phyloP scores from a whole-genome alignment of 176 grass and related monocot species.

The Ensete ventricosum region DNA sequence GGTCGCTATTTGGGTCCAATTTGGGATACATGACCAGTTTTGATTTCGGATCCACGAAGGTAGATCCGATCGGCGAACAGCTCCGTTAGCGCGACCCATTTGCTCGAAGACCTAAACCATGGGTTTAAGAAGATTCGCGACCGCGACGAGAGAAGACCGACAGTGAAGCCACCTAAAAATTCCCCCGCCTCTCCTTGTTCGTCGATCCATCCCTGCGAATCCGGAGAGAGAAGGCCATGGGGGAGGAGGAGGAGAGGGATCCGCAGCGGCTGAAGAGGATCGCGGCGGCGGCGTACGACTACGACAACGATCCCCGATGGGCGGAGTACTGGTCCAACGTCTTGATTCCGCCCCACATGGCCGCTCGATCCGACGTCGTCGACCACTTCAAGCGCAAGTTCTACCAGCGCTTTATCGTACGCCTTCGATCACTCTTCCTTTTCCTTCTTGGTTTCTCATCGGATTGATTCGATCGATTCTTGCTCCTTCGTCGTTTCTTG shows the following conservation, averaged over 20 bases:
- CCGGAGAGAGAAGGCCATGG: slow-evolving; percentile 24
- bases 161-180: neutral
- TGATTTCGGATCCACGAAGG: too few species aligned
- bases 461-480: neutral
- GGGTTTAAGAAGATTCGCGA: neutral
- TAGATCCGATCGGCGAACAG: too few species aligned
- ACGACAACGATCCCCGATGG: slow-evolving; percentile 47
- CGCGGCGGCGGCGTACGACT: slow-evolving; percentile 55
- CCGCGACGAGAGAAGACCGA: neutral
- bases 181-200: neutral
- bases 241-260: slow-evolving; percentile 28
- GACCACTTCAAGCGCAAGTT: slow-evolving; percentile 72
- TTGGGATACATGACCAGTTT: too few species aligned
- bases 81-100: too few species aligned
- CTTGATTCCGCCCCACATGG: slow-evolving; percentile 42
- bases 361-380: slow-evolving; percentile 46
- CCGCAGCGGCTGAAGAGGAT: slow-evolving; percentile 39
- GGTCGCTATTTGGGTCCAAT: too few species aligned
- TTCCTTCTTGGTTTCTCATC: neutral
- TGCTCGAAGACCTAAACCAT: too few species aligned
- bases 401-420: slow-evolving; percentile 48
- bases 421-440: neutral
- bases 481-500: neutral
- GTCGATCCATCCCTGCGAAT: neutral
- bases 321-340: slow-evolving; percentile 35